Conservation (phyloP, 2,329 filamentous ascomycete species). For the Seiridium cupressi region DNA sequence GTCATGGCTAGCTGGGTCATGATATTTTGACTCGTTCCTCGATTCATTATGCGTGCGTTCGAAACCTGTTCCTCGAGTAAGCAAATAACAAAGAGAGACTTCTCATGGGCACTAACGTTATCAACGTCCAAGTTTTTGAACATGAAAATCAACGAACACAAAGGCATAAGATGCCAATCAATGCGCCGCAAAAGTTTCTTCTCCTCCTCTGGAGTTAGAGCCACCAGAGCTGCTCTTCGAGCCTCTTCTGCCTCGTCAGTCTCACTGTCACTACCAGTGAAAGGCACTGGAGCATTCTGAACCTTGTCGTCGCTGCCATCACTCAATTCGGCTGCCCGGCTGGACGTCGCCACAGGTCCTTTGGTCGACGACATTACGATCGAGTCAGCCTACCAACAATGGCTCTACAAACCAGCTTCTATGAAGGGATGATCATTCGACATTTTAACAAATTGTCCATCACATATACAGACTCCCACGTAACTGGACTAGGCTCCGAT, state of each 20-base stretch:
- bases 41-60: conserved; percentile 43
- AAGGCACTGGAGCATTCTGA: background rate
- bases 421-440: background rate
- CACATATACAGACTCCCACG: background rate
- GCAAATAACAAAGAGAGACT: background rate
- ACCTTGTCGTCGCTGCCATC: background rate
- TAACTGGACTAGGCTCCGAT: background rate
- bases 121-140: conserved; percentile 38
- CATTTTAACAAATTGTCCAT: background rate
- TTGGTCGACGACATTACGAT: conserved; percentile 1
- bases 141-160: conserved; percentile 38
- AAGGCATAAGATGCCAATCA: conserved; percentile 38
- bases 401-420: background rate
- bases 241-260: background rate
- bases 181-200: conserved; percentile 40
- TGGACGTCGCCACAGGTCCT: background rate
- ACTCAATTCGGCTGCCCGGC: background rate
- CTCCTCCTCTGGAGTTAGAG: conserved; percentile 38
- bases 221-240: background rate
- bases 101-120: conserved; percentile 24
- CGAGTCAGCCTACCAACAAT: background rate
- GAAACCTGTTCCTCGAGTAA: conserved; percentile 23
- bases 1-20: conserved; percentile 37
- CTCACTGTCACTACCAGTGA: background rate
- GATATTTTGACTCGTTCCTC: conserved; percentile 36